A percentile compares a stretch with the other conserved stretches of the same genome.
These are phyloP conservation scores for Daldinia eschscholtzii DNA, from an alignment of 2,329 filamentous ascomycete species.

Conservation along the genomic window DNA sequence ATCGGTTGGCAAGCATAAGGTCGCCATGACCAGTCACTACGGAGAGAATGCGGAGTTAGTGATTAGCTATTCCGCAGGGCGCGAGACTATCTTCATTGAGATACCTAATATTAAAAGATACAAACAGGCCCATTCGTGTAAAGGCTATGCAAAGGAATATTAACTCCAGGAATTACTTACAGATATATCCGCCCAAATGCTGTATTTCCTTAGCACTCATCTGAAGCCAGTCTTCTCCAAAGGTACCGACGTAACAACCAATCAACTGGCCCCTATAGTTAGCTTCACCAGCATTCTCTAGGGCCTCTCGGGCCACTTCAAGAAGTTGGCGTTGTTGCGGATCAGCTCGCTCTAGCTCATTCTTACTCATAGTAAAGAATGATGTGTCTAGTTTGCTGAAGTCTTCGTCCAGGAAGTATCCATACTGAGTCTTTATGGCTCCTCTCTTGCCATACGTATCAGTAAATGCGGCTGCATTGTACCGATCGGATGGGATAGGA, in stretches of 20 bases:
- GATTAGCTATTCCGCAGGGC: not conserved
- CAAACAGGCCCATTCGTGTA: too few relatives aligned
- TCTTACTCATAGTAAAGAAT: not conserved
- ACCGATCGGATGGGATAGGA: not conserved
- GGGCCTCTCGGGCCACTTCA: constrained; percentile 49
- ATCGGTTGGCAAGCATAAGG: not conserved
- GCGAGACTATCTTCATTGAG: too few relatives aligned
- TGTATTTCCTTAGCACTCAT: not conserved
- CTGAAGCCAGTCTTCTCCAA: constrained; percentile 9
- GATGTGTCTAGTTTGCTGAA: not conserved
- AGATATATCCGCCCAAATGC: not conserved
- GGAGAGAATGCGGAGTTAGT: not conserved
- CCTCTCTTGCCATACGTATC: not conserved
- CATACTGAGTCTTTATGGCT: constrained; percentile 2
- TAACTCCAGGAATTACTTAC: not conserved
- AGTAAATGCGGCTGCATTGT: not conserved
- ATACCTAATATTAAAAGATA: too few relatives aligned
- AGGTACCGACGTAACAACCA: constrained; percentile 46
- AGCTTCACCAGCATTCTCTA: constrained; percentile 48
- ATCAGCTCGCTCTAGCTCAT: constrained; percentile 44
- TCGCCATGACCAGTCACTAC: constrained; percentile 1
- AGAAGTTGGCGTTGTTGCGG: constrained; percentile 49
- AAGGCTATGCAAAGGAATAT: too few relatives aligned
- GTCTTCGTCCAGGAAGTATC: not conserved
- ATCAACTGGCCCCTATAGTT: constrained; percentile 37